Evolutionary conservation across 257 asterid species (phyloP).

Genomic region (Linaria vulgaris): DNA sequence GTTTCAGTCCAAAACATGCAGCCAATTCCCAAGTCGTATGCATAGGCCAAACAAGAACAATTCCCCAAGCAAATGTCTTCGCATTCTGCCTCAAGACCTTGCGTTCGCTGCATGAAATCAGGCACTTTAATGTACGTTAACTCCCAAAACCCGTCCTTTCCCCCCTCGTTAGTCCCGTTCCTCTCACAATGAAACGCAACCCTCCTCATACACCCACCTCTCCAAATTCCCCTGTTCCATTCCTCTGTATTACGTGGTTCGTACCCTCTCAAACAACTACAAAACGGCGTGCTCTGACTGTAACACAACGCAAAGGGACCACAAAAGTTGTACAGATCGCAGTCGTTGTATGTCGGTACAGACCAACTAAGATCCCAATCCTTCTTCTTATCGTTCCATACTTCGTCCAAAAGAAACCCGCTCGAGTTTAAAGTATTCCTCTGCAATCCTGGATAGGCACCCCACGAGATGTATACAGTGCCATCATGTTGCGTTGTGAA

Average conservation of each 20-base stretch:
- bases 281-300: constrained; percentile 14
- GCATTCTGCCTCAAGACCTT: constrained; percentile 11
- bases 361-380: constrained; percentile 18
- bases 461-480: neutral
- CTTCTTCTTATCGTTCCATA: neutral
- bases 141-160: constrained; percentile 27
- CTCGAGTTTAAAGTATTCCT: constrained; percentile 8
- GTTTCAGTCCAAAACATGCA: constrained; percentile 34
- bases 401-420: constrained; percentile 17
- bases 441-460: neutral
- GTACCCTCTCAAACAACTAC: constrained; percentile 33
- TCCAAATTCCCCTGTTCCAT: constrained; percentile 37
- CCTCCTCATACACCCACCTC: constrained; percentile 35
- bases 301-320: constrained; percentile 34
- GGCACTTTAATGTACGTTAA: constrained; percentile 32
- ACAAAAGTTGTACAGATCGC: constrained; percentile 32
- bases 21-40: constrained; percentile 26
- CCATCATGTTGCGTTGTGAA: constrained; percentile 9
- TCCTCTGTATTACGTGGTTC: constrained; percentile 28
- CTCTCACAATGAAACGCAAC: constrained; percentile 19
- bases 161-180: neutral
- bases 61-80: constrained; percentile 27
- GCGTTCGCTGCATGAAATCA: constrained; percentile 18
- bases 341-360: neutral
- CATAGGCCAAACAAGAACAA: constrained; percentile 42